Evolutionary conservation across 1,284 basidiomycete genomes (phyloP).

Genomic region (Sporisorium exsertum): DNA sequence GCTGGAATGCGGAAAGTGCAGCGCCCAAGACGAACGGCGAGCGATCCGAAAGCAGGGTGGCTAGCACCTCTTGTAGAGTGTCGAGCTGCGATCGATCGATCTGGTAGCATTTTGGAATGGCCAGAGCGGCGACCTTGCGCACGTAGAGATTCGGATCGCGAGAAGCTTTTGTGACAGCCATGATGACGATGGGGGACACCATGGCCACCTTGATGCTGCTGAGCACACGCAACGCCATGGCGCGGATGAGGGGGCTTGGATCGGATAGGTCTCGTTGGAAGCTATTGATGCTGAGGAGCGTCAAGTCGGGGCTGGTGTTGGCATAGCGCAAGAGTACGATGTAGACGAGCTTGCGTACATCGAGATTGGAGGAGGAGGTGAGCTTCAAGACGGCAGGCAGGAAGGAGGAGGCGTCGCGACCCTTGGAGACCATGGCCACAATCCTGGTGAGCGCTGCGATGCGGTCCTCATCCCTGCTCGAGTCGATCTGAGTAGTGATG

Average conservation of each 20-base stretch:
- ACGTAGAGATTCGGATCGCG: slow-evolving; percentile 93
- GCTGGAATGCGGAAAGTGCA: slow-evolving; percentile 81
- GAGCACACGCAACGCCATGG: slow-evolving; percentile 92
- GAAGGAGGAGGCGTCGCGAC: slow-evolving; percentile 88
- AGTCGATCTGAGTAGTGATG: slow-evolving; percentile 61
- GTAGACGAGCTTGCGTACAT: slow-evolving; percentile 96
- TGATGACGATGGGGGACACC: slow-evolving; percentile 85
- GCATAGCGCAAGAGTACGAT: slow-evolving; percentile 96
- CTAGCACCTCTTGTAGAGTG: slow-evolving; percentile 80
- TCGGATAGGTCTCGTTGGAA: slow-evolving; percentile 97
- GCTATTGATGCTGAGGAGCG: slow-evolving; percentile 96
- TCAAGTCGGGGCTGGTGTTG: slow-evolving; percentile 79
- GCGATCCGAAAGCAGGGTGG: slow-evolving; percentile 81
- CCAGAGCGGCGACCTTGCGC: slow-evolving; percentile 87
- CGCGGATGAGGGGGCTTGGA: slow-evolving; percentile 83
- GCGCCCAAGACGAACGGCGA: slow-evolving; percentile 90
- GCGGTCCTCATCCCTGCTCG: slow-evolving; percentile 56
- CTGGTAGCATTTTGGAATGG: slow-evolving; percentile 81
- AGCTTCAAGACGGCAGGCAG: slow-evolving; percentile 66
- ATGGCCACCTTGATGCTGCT: slow-evolving; percentile 89
- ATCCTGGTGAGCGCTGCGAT: slow-evolving; percentile 63
- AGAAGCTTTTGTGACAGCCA: slow-evolving; percentile 90
- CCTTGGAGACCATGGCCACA: slow-evolving; percentile 82
- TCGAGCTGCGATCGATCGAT: slow-evolving; percentile 77
- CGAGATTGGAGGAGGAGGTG: slow-evolving; percentile 74